Conservation (phyloP, 371 early-diverging fungal species). For the Massospora cicadina region DNA sequence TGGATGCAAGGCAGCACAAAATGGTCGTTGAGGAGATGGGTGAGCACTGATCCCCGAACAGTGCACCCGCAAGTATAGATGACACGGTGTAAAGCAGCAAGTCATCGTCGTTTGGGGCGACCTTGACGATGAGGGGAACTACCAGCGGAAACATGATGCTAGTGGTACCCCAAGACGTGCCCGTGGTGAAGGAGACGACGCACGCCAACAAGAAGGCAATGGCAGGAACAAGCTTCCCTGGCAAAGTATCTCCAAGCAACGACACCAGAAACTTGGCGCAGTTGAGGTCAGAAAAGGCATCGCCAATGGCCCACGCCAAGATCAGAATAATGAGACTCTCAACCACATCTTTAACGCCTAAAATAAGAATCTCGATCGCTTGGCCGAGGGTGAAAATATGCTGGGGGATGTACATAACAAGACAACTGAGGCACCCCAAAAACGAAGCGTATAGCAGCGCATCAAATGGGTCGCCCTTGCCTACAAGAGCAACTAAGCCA, state of each 20-base stretch:
- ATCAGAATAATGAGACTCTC: conserved; percentile 8
- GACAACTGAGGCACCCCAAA: background rate
- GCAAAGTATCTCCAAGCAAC: background rate
- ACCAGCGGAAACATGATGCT: conserved; percentile 11
- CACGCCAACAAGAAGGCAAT: background rate
- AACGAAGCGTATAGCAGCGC: conserved; percentile 9
- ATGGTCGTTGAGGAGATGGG: conserved; percentile 10
- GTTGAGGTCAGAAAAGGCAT: conserved; percentile 3
- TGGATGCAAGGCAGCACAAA: background rate
- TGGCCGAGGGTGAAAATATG: background rate
- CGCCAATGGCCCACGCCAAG: conserved; percentile 10
- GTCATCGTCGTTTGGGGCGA: background rate
- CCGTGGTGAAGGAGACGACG: conserved; percentile 9
- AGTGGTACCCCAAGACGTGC: conserved; percentile 13
- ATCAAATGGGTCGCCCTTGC: conserved; percentile 9
- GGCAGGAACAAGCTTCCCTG: background rate
- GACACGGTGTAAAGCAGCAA: conserved; percentile 6
- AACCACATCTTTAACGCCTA: conserved; percentile 8
- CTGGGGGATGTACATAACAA: conserved; percentile 1
- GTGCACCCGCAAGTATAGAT: conserved; percentile 8
- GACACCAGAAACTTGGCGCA: conserved; percentile 1
- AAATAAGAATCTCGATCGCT: background rate
- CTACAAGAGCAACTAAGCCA: background rate
- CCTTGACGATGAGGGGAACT: conserved; percentile 1
- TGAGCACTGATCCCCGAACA: conserved; percentile 11